Percentiles rank a stretch among this genome's conserved stretches.
phyloP scores from a whole-genome alignment of 495 filamentous ascomycete species.

The Xylaria nigripes region DNA sequence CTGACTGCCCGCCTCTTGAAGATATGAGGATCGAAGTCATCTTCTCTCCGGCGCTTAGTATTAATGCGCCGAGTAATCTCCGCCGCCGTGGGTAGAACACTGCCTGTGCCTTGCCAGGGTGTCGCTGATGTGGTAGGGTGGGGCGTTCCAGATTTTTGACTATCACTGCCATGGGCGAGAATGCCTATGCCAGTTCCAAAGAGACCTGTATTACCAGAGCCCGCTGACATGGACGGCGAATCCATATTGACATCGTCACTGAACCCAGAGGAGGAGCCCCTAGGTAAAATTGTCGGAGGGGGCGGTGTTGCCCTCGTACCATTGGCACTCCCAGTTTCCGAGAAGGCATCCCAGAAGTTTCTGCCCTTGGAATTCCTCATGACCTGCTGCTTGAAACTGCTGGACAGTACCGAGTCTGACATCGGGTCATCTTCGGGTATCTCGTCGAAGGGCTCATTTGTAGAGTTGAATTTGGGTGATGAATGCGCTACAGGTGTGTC shows the following conservation, averaged over 20 bases:
- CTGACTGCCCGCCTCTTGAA: constrained; percentile 93
- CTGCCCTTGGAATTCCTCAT: constrained; percentile 61
- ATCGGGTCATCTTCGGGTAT: constrained; percentile 55
- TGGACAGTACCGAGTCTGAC: constrained; percentile 47
- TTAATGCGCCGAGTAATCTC: constrained; percentile 62
- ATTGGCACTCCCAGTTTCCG: constrained; percentile 42
- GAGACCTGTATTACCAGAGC: constrained; percentile 16
- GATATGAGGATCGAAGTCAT: constrained; percentile 80
- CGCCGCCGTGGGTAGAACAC: constrained; percentile 41
- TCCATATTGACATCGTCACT: constrained; percentile 75
- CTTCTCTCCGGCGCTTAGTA: constrained; percentile 77
- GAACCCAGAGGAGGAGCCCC: constrained; percentile 51
- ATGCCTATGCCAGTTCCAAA: constrained; percentile 14
- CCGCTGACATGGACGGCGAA: constrained; percentile 52
- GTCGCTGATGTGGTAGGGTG: constrained; percentile 38
- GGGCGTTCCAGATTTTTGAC: constrained; percentile 28
- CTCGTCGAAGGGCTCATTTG: constrained; percentile 45
- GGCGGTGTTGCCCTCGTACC: constrained; percentile 56
- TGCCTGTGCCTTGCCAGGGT: constrained; percentile 24
- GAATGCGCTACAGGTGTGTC: constrained; percentile 42
- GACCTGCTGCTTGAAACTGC: constrained; percentile 64
- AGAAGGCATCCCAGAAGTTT: constrained; percentile 75
- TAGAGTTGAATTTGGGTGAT: constrained; percentile 36
- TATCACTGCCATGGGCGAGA: constrained; percentile 12
- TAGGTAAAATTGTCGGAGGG: constrained; percentile 45